Percentiles rank a stretch among this genome's conserved stretches.
These are phyloP conservation scores for Tephrocybe sp. DNA, from an alignment of 768 basidiomycete genomes.

Conservation along the genomic window DNA sequence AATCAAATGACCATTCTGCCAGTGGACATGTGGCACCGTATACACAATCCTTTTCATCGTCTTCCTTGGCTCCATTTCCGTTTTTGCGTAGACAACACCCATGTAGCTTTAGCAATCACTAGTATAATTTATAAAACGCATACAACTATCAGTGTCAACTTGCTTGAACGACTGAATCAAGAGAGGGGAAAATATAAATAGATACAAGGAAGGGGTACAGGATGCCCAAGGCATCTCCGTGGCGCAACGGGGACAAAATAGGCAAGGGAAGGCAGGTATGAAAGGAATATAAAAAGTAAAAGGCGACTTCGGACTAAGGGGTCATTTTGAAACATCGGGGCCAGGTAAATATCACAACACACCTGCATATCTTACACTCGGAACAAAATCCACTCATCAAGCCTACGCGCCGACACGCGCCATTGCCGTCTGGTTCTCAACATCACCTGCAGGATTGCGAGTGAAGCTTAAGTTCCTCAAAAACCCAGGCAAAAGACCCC, in stretches of 20 bases:
- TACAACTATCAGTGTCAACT: too few species aligned
- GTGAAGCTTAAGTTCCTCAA: constrained; percentile 19
- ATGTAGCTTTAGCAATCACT: too few species aligned
- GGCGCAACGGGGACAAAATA: not conserved
- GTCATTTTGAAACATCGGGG: constrained; percentile 1
- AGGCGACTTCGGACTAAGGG: not conserved
- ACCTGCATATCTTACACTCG: not conserved
- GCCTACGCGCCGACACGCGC: constrained; percentile 18
- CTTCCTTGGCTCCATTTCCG: too few species aligned
- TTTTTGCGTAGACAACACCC: too few species aligned
- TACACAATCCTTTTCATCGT: too few species aligned
- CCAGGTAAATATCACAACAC: not conserved
- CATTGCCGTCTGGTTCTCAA: constrained; percentile 29
- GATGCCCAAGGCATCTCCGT: not conserved
- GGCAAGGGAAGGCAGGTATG: not conserved
- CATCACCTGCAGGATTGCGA: constrained; percentile 21
- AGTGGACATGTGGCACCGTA: too few species aligned
- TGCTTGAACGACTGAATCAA: too few species aligned
- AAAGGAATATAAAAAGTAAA: not conserved
- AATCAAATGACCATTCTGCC: too few species aligned
- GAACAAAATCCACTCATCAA: not conserved
- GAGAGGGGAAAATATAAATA: not conserved
- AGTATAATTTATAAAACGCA: too few species aligned
- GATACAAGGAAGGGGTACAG: not conserved
- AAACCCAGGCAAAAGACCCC: constrained; percentile 15